phyloP scores from a whole-genome alignment of 1,284 basidiomycete genomes.

The Austroboletus rostrupii region DNA sequence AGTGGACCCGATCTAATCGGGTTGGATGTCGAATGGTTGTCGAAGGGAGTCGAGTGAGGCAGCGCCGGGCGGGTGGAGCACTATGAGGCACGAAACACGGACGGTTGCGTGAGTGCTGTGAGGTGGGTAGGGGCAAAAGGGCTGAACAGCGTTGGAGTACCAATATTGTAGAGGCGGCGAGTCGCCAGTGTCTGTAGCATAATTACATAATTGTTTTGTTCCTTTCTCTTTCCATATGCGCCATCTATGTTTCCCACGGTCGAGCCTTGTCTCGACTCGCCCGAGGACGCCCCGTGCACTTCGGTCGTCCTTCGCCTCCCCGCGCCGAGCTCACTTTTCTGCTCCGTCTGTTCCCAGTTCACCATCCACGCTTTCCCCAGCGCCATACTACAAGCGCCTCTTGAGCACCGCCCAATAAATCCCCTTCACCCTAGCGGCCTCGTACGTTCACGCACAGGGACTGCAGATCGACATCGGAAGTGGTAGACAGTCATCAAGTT shows the following conservation, averaged over 20 bases:
- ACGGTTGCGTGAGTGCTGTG: background rate
- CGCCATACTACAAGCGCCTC: constrained; percentile 16
- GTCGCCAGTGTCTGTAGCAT: too few species aligned
- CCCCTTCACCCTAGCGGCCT: constrained; percentile 14
- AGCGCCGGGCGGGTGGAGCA: too few species aligned
- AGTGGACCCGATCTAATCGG: background rate
- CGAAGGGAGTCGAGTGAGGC: background rate
- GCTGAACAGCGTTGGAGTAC: background rate
- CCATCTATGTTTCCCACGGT: too few species aligned
- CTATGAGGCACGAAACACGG: background rate
- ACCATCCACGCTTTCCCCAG: constrained; percentile 27
- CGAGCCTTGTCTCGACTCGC: too few species aligned
- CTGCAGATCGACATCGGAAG: background rate
- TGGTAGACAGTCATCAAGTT: constrained; percentile 1
- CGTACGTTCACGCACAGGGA: background rate
- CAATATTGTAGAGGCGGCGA: too few species aligned
- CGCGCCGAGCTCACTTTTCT: too few species aligned
- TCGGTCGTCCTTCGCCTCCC: too few species aligned
- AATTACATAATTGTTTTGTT: too few species aligned
- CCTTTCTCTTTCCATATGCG: too few species aligned
- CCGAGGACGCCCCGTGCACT: too few species aligned
- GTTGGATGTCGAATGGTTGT: background rate
- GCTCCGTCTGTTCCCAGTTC: constrained; percentile 21
- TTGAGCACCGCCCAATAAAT: constrained; percentile 11
- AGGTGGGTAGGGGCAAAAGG: background rate